Evolutionary conservation across 371 early-diverging fungal genomes (phyloP), one percentile per base, ranked within the genome.

Genomic region (Nematocida parisii): DNA sequence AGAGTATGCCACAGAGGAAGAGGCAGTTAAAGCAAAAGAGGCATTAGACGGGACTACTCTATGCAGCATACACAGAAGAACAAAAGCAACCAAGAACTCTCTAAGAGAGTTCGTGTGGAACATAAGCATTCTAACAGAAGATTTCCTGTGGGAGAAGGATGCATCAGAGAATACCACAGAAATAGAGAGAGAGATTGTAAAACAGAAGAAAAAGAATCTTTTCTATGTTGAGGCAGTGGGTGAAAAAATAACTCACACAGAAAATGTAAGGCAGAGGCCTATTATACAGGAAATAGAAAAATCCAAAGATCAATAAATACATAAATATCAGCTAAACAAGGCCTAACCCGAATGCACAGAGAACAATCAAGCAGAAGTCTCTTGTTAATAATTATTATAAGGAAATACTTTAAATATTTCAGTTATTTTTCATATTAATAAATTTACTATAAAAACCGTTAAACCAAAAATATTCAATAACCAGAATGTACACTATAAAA

Each of bases 131-230:
- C 13, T 50, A 11, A 9, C n/a, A 15, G 27, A n/a, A 47, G 68
- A 75, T 7, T 42, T 24, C 56, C 68, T 75, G n/a, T 75, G 75
- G 75, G 68, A 75, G 22, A 68, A 68, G 55, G 68, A 75, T 22
- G 20, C 7, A 42, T 33, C 33, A 33, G 9, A 70, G 2, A 68
- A 75, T 22, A 68, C 7, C 4, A 44, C 56, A 13, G 22, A 46
- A 54, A 13, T 75, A 24, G 75, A 75, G 62, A 75, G 68, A 40
- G 33, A 39, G 13, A 75, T 75, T 6, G 70, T 75, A 13, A 13
- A 55, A 40, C 7, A 75, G 22, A 75, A 75, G 56, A 67, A 44
- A 45, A 66, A 46, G 60, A 75, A 75, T 67, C 40, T 75, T 39
- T n/a, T 15, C 7, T 75, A 75, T 45, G 39, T 75, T 15, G 75